These are phyloP conservation scores for Candida quercuum DNA, from an alignment of 805 yeast genomes.

Conservation along the genomic window DNA sequence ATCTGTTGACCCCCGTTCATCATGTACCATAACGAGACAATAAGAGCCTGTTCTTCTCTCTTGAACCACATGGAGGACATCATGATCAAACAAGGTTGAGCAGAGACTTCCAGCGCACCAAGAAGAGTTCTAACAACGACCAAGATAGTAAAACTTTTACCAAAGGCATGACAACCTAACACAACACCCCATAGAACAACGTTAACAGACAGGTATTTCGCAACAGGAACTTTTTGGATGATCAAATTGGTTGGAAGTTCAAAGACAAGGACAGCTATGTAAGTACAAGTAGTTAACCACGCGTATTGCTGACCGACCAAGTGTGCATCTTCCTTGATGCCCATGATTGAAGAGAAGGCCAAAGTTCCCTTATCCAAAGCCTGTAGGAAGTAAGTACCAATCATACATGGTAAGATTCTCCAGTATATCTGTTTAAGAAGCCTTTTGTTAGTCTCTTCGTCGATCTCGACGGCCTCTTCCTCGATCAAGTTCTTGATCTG, in stretches of 20 bases:
- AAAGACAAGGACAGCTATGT: conserved; percentile 8
- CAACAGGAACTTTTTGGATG: conserved; percentile 45
- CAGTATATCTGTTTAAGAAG: conserved; percentile 44
- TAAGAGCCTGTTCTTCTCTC: conserved; percentile 40
- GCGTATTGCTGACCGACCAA: conserved; percentile 37
- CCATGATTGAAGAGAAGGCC: conserved; percentile 40
- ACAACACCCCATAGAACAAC: conserved; percentile 45
- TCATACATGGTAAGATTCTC: conserved; percentile 26
- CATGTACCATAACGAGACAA: conserved; percentile 45
- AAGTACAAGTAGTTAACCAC: conserved; percentile 11
- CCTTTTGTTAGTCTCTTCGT: conserved; percentile 26
- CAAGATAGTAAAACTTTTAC: conserved; percentile 40
- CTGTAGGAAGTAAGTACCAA: conserved; percentile 32
- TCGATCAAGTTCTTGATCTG: conserved; percentile 6
- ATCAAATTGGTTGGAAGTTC: conserved; percentile 21
- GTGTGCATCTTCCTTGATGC: conserved; percentile 31
- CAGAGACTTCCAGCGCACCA: conserved; percentile 46
- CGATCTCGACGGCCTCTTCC: conserved; percentile 24
- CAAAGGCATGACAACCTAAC: conserved; percentile 39
- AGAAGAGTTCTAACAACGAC: conserved; percentile 44
- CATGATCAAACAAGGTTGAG: conserved; percentile 46
- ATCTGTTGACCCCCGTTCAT: conserved; percentile 44
- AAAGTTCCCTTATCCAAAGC: conserved; percentile 37
- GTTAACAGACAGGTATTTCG: conserved; percentile 38
- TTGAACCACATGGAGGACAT: conserved; percentile 56